Evolutionary conservation across 2,329 filamentous ascomycete species (phyloP), one percentile per base, ranked within the genome.

Genomic region (Colletotrichum neosansevieriae): DNA sequence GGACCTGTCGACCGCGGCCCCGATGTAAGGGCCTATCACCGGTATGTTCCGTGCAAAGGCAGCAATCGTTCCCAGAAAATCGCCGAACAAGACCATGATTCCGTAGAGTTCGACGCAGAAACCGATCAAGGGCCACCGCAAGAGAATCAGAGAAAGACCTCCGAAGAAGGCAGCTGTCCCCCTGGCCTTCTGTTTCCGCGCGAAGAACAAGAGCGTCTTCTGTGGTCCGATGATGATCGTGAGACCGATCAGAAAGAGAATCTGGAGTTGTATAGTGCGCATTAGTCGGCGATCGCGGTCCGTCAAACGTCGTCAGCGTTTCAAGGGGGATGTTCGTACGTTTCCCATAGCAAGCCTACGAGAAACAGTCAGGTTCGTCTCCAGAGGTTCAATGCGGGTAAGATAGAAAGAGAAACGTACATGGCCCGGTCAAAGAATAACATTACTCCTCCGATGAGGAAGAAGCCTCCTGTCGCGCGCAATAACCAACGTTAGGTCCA

Each of bases 341-440:
- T 98, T 98, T 83, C 96, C 96, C 96, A 98, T 98, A 73, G 95
- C 95, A 64, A 99, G 89, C 89, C 93, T 96, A 72, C 7, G 44
- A 63, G 58, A 19, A 19, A 63, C 44, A 50, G 69, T 74, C 68
- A 74, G 67, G 53, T 47, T 21, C 47, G 56, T 17, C 21, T 65
- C 53, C 53, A 42, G 58, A 65, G 19, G 47, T 19, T 15, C 24
- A 12, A 10, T 24, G 9, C 44, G 10, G 44, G 12, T 15, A 24
- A 15, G 9, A 6, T 21, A n/a, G 36, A 60, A 47, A 10, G 29
- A 36, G 61, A 47, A 10, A 85, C 90, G 76, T 84, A 95, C 93
- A 98, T 94, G 76, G 96, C 93, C 72, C 96, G 90, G 82, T 99
- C 96, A 84, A 99, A 99, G 84, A 99, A 98, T 82, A 99, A 88